Evolutionary conservation across 164 flowering plant genomes (phyloP).

Genomic region (Dillenia suffruticosa): DNA sequence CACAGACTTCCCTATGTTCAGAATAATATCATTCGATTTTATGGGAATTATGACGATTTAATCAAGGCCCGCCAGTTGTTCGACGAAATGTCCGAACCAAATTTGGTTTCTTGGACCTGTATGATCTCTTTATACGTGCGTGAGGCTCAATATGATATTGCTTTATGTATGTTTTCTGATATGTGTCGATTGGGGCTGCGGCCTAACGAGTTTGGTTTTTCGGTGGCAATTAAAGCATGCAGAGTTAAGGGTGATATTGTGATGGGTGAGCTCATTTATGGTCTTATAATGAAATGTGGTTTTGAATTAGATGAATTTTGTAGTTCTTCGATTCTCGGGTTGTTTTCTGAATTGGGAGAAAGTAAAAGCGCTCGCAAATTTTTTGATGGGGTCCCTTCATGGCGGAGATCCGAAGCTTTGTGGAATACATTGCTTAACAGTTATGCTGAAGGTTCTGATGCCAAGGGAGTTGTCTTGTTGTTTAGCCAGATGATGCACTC

Average conservation of each 20-base stretch:
- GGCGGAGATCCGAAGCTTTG: conserved; percentile 7
- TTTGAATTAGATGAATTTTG: conserved; percentile 3
- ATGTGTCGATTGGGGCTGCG: conserved; percentile 6
- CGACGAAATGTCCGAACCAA: conserved; percentile 8
- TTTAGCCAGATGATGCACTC: conserved; percentile 6
- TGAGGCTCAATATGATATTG: neutral
- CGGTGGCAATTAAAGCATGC: conserved; percentile 12
- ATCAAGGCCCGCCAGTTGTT: neutral
- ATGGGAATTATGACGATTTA: neutral
- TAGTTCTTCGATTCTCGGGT: conserved; percentile 2
- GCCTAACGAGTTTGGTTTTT: conserved; percentile 10
- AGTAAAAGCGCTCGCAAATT: neutral
- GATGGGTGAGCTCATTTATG: conserved; percentile 7
- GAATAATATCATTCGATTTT: conserved; percentile 4
- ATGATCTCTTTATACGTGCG: conserved; percentile 1
- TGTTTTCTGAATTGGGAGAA: conserved; percentile 1
- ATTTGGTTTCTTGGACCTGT: conserved; percentile 4
- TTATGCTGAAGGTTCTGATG: conserved; percentile 1
- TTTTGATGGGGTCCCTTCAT: neutral
- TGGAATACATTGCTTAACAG: conserved; percentile 15
- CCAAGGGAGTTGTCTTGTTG: conserved; percentile 2
- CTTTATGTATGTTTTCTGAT: neutral
- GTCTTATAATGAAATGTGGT: conserved; percentile 8
- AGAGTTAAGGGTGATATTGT: conserved; percentile 3
- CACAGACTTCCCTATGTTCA: conserved; percentile 2